Evolutionary conservation across 192 early-diverging fungal genomes (phyloP).

Genomic region (Coemansia sp.): DNA sequence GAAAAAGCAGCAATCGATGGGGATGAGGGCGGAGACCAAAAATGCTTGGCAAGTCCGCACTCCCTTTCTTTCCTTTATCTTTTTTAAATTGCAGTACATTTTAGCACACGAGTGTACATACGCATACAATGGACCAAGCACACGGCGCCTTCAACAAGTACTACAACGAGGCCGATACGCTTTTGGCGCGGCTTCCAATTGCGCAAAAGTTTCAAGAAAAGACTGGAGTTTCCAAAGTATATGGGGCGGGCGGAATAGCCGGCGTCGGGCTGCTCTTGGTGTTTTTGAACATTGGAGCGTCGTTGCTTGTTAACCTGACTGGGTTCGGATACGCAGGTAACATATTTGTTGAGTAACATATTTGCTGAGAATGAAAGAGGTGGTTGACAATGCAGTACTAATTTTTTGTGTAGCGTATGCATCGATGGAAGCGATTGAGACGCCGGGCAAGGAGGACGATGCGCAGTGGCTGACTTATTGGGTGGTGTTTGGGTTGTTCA

Average conservation of each 20-base stretch:
- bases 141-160: constrained; percentile 47
- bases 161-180: constrained; percentile 57
- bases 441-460: constrained; percentile 73
- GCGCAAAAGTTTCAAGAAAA: constrained; percentile 66
- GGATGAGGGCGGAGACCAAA: no score
- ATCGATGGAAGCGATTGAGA: constrained; percentile 90
- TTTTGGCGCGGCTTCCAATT: constrained; percentile 65
- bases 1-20: no score
- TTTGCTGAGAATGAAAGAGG: no score
- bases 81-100: background rate
- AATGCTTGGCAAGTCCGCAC: no score
- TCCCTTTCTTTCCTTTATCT: no score
- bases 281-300: constrained; percentile 84
- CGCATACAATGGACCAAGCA: constrained; percentile 37
- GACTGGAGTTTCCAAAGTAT: constrained; percentile 87
- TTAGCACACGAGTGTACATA: background rate
- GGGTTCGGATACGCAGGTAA: constrained; percentile 83
- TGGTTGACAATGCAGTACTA: no score
- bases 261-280: constrained; percentile 68
- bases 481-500: constrained; percentile 84
- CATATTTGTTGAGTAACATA: no score
- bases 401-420: constrained; percentile 63
- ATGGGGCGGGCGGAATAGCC: constrained; percentile 63
- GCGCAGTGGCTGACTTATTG: constrained; percentile 92
- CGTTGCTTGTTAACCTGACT: constrained; percentile 78